Percentiles rank a stretch among this genome's conserved stretches.
These are phyloP conservation scores for Streptanthus diversifolius DNA, from an alignment of 345 rosid species.

Conservation along the genomic window DNA sequence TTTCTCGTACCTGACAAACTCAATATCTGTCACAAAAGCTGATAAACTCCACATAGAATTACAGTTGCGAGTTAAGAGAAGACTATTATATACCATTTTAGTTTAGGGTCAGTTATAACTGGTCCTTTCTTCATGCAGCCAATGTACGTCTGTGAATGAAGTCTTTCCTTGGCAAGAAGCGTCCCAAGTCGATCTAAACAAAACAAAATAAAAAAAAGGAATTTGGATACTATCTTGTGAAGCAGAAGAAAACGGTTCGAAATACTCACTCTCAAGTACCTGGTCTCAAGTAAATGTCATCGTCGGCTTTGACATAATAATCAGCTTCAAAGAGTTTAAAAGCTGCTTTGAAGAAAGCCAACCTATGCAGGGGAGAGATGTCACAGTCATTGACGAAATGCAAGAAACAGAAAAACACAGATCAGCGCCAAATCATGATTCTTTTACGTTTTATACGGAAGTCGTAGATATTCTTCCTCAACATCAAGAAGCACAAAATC, in stretches of 20 bases:
- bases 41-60: not conserved
- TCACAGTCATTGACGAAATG: not conserved
- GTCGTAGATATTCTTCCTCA: conserved; percentile 64
- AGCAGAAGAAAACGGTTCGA: not conserved
- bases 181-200: conserved; percentile 71
- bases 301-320: conserved; percentile 77
- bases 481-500: conserved; percentile 72
- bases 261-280: conserved; percentile 35
- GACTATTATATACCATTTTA: conserved; percentile 51
- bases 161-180: conserved; percentile 74
- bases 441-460: conserved; percentile 71
- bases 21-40: not conserved
- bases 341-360: conserved; percentile 71
- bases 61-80: not conserved
- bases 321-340: conserved; percentile 69
- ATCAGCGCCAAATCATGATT: not conserved
- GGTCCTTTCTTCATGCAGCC: conserved; percentile 96
- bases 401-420: not conserved
- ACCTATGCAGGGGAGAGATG: conserved; percentile 26
- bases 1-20: conserved; percentile 63
- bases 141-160: conserved; percentile 53
- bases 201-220: not conserved
- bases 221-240: not conserved
- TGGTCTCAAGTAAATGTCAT: conserved; percentile 79
- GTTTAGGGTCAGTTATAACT: conserved; percentile 67